These are phyloP conservation scores for Lippia alba DNA, from an alignment of 305 asterid genomes.

Conservation along the genomic window DNA sequence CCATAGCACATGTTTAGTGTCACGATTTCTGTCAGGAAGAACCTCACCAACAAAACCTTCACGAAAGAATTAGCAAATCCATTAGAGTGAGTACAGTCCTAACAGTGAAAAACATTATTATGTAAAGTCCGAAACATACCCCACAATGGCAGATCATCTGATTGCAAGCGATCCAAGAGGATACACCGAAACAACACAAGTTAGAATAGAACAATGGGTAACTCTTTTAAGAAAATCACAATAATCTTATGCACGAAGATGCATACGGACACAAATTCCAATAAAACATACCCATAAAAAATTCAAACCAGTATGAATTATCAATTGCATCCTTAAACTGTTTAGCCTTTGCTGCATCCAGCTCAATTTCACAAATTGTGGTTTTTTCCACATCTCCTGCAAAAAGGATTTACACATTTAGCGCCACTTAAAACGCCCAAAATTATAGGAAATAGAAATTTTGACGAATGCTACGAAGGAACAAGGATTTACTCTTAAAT, in stretches of 20 bases:
- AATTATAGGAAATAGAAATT: conserved; percentile 16
- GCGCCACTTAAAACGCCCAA: neutral
- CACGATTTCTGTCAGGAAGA: conserved; percentile 67
- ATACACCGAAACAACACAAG: conserved; percentile 35
- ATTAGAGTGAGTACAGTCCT: conserved; percentile 28
- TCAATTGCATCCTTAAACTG: conserved; percentile 83
- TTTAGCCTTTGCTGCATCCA: conserved; percentile 70
- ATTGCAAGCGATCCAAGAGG: conserved; percentile 40
- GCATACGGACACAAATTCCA: conserved; percentile 12
- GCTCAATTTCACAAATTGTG: conserved; percentile 71
- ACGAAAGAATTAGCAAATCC: conserved; percentile 31
- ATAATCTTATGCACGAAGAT: conserved; percentile 13
- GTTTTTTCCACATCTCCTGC: conserved; percentile 70
- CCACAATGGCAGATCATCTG: conserved; percentile 94
- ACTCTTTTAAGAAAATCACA: conserved; percentile 10
- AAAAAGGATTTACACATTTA: conserved; percentile 26
- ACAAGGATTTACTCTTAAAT: conserved; percentile 61
- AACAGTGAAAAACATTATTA: conserved; percentile 22
- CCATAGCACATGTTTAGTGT: conserved; percentile 68
- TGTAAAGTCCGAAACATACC: conserved; percentile 55
- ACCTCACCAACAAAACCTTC: conserved; percentile 87
- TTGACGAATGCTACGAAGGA: conserved; percentile 8
- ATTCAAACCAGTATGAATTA: conserved; percentile 80
- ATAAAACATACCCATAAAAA: conserved; percentile 73
- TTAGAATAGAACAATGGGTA: conserved; percentile 33